phyloP scores from a whole-genome alignment of 768 basidiomycete species.

The Amanita jacksonii region DNA sequence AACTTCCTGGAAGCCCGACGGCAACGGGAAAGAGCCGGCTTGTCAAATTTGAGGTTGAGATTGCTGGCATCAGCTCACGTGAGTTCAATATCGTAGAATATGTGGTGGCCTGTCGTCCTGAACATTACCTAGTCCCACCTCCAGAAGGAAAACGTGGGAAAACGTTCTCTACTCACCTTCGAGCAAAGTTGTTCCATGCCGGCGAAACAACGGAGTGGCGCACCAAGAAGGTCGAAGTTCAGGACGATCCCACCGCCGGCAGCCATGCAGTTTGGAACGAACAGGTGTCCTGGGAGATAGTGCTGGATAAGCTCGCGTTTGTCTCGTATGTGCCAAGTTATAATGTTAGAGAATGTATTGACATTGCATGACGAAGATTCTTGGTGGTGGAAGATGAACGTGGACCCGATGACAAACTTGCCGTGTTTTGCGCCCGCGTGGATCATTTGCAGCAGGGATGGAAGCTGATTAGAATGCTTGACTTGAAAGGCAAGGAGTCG shows the following conservation, averaged over 20 bases:
- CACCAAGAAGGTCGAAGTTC: constrained; percentile 29
- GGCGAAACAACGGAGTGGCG: constrained; percentile 32
- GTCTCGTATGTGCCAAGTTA: constrained; percentile 23
- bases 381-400: constrained; percentile 31
- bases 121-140: constrained; percentile 29
- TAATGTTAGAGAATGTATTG: background rate
- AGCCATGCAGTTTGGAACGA: constrained; percentile 36
- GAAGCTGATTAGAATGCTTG: constrained; percentile 40
- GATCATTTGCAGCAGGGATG: constrained; percentile 36
- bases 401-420: constrained; percentile 36
- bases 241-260: constrained; percentile 20
- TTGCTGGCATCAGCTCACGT: constrained; percentile 39
- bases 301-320: constrained; percentile 42
- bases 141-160: constrained; percentile 30
- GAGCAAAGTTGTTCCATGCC: constrained; percentile 35
- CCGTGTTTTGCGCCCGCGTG: constrained; percentile 44
- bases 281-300: constrained; percentile 39
- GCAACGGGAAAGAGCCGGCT: constrained; percentile 8
- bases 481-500: constrained; percentile 39
- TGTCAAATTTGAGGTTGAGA: constrained; percentile 20
- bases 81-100: constrained; percentile 16
- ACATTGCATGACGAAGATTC: constrained; percentile 17
- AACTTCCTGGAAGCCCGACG: constrained; percentile 15
- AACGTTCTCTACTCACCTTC: constrained; percentile 33
- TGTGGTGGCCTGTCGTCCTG: background rate